Base-by-base conservation (phyloP, 108 stramenopile genomes). In the Cyclotella choctawhatcheeana region DNA sequence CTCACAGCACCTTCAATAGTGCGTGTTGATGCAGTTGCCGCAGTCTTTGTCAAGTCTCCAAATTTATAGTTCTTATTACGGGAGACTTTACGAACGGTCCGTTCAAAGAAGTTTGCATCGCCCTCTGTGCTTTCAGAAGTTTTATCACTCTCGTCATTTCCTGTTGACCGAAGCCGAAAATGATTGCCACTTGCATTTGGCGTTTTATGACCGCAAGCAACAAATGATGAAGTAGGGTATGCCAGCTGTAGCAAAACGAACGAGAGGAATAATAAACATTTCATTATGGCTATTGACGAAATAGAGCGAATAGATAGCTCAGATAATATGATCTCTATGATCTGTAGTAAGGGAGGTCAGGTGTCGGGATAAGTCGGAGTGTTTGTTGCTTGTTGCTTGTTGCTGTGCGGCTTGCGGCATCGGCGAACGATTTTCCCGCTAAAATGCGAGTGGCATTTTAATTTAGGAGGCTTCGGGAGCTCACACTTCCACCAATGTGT, bases 21-120 rank as follows among this genome's bases (percentile, higher is more conserved):
- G 26, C 55, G 61, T 2, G 76, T 70, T n/a, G 73, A 37, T 4
- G 40, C 18, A 43, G 55, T 13, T 21, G 43, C 43, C 5, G 44
- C 69, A 21, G 63, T 52, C 30, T 74, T 74, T 20, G 73, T 37
- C 25, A 69, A 37, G 22, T 64, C 69, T 30, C 76, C 76, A 55
- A 76, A 76, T 44, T 44, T 51, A 44, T 76, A 76, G 8, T 63
- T 51, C 30, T 76, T 69, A 22, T 70, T 61, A 14, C 44, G 26
- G 1, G 76, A 61, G 33, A 70, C 68, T 17, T 61, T 61, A 44
- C 69, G 47, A 16, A 79, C 78, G 5, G 51, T 59, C 4, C 55
- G 44, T 61, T 79, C 78, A 52, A 79, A 58, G 13, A 53, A 31
- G 32, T 67, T 62, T 0, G 52, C 26, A 31, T 69, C 30, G 35